Evolutionary conservation across 768 basidiomycete genomes (phyloP), one percentile per base, ranked within the genome.

Genomic region (Saitozyma podzolica): DNA sequence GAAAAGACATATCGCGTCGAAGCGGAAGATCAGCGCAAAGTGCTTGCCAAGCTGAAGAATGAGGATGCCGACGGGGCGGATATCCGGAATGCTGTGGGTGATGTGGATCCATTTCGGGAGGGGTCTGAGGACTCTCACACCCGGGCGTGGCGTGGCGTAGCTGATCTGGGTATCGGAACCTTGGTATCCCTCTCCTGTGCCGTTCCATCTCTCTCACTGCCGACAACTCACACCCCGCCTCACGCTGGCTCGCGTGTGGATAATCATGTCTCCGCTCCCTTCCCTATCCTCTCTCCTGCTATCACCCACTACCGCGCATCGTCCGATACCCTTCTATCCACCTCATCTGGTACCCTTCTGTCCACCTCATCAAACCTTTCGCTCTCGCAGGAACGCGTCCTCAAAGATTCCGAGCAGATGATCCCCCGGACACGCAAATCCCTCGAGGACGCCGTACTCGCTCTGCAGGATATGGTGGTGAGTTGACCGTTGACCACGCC

Each of bases 331-430:
- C 51, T 13, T 52, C 50, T 52, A 29, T 52, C 51, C 14, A 3
- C 51, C 16, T 53, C 16, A 2, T 3, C 29, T 37, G 51, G 16
- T 13, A 37, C 16, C 29, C 2, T 8, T 9, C 40, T 42, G 55
- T 17, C 17, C 11, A 40, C 45, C 45, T 47, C n/a, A 47, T n/a
- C n/a, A n/a, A n/a, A n/a, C 45, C 45, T 6, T 47, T 17, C 45
- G 13, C 13, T 8, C 37, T 16, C 14, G 40, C 45, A 76, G 74
- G 72, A 73, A 58, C 60, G 72, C 45, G 74, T 76, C 1, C 41
- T 76, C 45, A 69, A 66, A 40, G 74, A 76, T 45, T 65, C 72
- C 0, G 59, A 68, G 53, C 66, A 68, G 70, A 76, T 76, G 74
- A 67, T 76, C 10, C 74, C 74, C 6, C 43, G 69, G 6, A 76